Conservation (phyloP, 2,329 filamentous ascomycete genomes). For the Cladorrhinum sp. region DNA sequence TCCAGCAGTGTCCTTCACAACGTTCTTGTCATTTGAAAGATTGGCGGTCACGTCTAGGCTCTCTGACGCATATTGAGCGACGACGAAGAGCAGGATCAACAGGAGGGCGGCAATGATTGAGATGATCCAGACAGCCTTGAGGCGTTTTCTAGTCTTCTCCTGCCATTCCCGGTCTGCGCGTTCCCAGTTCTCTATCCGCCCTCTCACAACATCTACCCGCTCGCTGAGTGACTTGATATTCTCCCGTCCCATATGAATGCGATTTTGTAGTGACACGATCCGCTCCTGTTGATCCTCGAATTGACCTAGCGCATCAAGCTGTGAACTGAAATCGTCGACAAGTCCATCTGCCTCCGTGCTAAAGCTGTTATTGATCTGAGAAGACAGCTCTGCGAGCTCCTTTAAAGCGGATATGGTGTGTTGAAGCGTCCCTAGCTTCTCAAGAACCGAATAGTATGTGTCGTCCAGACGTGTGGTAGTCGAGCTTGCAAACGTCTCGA, state of each 20-base stretch:
- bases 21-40: conserved; percentile 16
- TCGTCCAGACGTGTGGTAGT: conserved; percentile 67
- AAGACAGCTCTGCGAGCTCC: conserved; percentile 62
- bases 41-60: conserved; percentile 11
- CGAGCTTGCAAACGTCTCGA: conserved; percentile 58
- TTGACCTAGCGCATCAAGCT: conserved; percentile 58
- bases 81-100: conserved; percentile 43
- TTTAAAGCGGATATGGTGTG: conserved; percentile 62
- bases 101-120: conserved; percentile 49
- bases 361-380: conserved; percentile 58
- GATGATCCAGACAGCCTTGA: conserved; percentile 62
- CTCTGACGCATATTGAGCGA: conserved; percentile 33
- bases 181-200: conserved; percentile 66
- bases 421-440: conserved; percentile 63
- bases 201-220: conserved; percentile 61
- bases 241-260: conserved; percentile 58
- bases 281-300: conserved; percentile 64
- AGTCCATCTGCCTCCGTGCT: conserved; percentile 57
- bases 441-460: conserved; percentile 69
- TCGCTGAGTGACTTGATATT: conserved; percentile 58
- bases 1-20: conserved; percentile 10
- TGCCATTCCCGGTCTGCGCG: conserved; percentile 64
- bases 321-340: conserved; percentile 56
- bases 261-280: conserved; percentile 58
- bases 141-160: conserved; percentile 60